phyloP scores from a whole-genome alignment of 768 basidiomycete genomes.

The Dacryopinax spathularia region DNA sequence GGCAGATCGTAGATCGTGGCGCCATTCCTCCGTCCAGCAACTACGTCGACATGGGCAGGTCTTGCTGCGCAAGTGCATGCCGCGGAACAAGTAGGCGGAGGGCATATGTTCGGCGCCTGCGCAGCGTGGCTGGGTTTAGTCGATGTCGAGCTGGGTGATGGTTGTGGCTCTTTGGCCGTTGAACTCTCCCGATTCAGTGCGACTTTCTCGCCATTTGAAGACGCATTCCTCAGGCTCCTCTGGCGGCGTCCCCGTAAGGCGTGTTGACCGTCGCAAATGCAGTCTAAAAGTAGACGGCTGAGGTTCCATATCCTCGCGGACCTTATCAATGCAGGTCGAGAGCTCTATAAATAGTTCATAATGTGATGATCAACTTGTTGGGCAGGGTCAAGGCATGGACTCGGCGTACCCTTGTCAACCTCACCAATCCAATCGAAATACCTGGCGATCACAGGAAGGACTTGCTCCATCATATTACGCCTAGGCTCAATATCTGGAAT shows the following conservation, averaged over 20 bases:
- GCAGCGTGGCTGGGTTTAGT: background rate
- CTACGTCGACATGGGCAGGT: background rate
- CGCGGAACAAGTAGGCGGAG: background rate
- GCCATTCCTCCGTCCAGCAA: background rate
- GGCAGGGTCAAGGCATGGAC: background rate
- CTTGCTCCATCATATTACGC: background rate
- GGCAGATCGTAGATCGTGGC: too few species aligned
- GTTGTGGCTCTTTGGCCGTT: background rate
- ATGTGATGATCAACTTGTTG: background rate
- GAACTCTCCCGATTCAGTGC: background rate
- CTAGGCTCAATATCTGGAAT: background rate
- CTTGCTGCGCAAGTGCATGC: background rate
- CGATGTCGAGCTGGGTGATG: background rate
- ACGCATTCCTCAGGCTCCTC: background rate
- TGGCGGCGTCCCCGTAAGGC: background rate
- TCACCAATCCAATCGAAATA: background rate
- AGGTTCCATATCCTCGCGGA: background rate
- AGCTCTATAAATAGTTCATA: background rate
- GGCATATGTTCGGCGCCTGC: background rate
- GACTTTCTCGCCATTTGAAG: background rate
- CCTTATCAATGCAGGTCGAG: background rate
- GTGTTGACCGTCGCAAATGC: background rate
- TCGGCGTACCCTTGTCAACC: background rate
- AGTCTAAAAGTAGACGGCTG: background rate
- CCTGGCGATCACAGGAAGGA: background rate